These are phyloP conservation scores for Cordia subcordata DNA, from an alignment of 257 asterid species.

Conservation along the genomic window DNA sequence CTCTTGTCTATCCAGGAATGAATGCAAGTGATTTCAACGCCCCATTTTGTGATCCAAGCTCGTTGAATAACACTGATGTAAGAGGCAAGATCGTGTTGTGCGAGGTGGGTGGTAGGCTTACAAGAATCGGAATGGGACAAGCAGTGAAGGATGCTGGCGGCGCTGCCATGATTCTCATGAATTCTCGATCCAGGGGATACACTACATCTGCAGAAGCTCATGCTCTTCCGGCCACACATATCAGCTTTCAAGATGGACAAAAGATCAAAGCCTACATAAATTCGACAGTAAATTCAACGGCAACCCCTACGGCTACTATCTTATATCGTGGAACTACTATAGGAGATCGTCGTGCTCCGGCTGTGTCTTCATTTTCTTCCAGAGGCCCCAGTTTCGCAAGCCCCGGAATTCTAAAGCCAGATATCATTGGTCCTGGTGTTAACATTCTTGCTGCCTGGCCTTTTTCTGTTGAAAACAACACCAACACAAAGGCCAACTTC, in stretches of 20 bases:
- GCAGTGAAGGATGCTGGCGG: slow-evolving; percentile 23
- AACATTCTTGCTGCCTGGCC: slow-evolving; percentile 28
- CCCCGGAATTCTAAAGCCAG: slow-evolving; percentile 23
- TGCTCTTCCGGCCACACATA: slow-evolving; percentile 18
- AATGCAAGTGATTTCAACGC: slow-evolving; percentile 2
- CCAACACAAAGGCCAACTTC: slow-evolving; percentile 15
- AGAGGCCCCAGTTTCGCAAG: slow-evolving; percentile 18
- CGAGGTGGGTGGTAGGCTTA: slow-evolving; percentile 4
- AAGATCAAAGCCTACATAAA: slow-evolving; percentile 13
- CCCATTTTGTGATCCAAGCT: slow-evolving; percentile 7
- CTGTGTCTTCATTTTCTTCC: slow-evolving; percentile 21
- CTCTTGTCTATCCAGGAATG: slow-evolving; percentile 10
- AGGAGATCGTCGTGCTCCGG: slow-evolving; percentile 4
- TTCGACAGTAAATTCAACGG: slow-evolving; percentile 18
- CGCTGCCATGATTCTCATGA: slow-evolving; percentile 18
- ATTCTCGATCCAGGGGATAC: neutral
- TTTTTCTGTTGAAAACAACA: slow-evolving; percentile 7
- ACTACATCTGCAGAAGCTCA: slow-evolving; percentile 13
- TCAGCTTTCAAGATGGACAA: slow-evolving; percentile 9
- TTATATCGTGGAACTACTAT: neutral
- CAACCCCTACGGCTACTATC: slow-evolving; percentile 4
- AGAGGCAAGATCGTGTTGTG: slow-evolving; percentile 19
- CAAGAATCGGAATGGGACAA: slow-evolving; percentile 10
- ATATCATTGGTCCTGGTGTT: slow-evolving; percentile 23
- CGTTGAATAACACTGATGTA: slow-evolving; percentile 10